Evolutionary conservation across 345 rosid species (phyloP), one percentile per base, ranked within the genome.

Genomic region (Eucalyptus decipiens): DNA sequence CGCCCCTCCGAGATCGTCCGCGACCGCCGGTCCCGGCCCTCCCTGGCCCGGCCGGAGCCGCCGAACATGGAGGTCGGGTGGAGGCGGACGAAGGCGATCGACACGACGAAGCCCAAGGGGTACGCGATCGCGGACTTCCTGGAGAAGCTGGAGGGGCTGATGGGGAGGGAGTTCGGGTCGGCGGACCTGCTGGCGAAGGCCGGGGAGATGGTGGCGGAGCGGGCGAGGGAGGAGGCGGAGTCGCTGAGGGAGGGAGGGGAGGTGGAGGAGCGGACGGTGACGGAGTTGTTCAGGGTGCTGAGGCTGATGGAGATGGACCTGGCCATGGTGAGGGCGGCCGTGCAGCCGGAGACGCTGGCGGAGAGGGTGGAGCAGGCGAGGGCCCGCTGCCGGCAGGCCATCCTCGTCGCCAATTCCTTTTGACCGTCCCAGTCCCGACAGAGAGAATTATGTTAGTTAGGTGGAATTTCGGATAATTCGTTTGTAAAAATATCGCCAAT

Each of bases 281-380:
- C 97, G 13, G 99, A 96, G 91, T 90, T 97, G 90, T 94, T 90
- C n/a, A 95, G 99, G 90, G 99, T 97, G 54, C 91, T 97, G 95
- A 95, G 91, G 93, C 85, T 96, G 95, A 95, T 96, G 99, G 98
- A 97, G 95, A 97, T 97, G 99, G 99, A 97, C 89, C 92, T 97
- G 90, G 98, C 97, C 19, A 96, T 97, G 99, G 99, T 96, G 6
- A 96, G 95, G 92, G 99, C 97, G 88, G 94, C 99, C 8, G 96
- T 96, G 6, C 96, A 96, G 69, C 95, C 95, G 86, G 97, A 96
- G 65, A 97, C 99, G 65, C 85, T 97, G 89, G 89, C 45, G 80
- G 93, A 96, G 91, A 94, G 99, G 92, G 90, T 96, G 89, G 95
- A 94, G 87, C 95, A 96, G 88, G 99, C 99, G 16, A 96, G 90